Conservation (phyloP, 441 rosid genomes). For the Rhodomyrtus psidioides region DNA sequence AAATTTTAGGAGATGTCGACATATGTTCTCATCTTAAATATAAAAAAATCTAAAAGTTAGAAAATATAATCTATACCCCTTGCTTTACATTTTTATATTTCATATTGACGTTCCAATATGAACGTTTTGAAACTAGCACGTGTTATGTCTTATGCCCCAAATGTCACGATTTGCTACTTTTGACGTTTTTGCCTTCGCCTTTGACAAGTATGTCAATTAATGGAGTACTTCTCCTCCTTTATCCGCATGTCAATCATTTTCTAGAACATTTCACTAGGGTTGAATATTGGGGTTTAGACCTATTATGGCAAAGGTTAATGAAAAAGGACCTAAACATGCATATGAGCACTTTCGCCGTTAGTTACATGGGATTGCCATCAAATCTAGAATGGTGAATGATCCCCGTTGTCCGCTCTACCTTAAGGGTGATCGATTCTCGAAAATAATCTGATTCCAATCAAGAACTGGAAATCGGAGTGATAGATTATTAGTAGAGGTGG, state of each 20-base stretch:
- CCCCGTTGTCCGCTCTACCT: too few relatives aligned
- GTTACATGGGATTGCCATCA: not conserved
- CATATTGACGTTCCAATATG: not conserved
- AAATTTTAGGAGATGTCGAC: not conserved
- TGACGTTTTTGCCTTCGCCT: not conserved
- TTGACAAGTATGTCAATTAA: not conserved
- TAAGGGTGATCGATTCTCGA: too few relatives aligned
- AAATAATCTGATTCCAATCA: too few relatives aligned
- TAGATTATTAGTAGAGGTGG: too few relatives aligned
- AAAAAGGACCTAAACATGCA: not conserved
- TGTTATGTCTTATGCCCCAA: not conserved
- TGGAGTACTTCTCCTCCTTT: not conserved
- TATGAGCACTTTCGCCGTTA: not conserved
- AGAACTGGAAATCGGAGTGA: too few relatives aligned
- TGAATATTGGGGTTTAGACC: not conserved
- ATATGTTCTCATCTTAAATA: not conserved
- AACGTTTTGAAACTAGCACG: not conserved
- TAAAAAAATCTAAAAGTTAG: not conserved
- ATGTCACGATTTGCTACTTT: not conserved
- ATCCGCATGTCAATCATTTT: not conserved
- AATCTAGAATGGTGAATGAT: too few relatives aligned
- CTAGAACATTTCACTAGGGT: not conserved
- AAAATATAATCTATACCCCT: not conserved
- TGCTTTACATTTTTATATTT: not conserved
- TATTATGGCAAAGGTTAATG: not conserved